Conservation (phyloP, 2,329 filamentous ascomycete genomes). For the Penicillium sp. region DNA sequence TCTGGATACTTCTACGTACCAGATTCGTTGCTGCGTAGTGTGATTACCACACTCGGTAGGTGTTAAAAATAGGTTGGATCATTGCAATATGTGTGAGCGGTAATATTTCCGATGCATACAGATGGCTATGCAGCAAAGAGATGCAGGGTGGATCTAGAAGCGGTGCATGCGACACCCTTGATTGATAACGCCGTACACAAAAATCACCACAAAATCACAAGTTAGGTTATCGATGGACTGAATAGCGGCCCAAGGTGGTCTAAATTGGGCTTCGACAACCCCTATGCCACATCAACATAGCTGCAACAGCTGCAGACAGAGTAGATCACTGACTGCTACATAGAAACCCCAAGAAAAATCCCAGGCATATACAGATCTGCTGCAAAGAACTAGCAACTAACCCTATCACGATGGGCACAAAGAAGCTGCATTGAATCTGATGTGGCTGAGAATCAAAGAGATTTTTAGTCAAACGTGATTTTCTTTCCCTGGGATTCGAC, state of each 20-base stretch:
- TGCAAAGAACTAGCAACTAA: conserved; percentile 1
- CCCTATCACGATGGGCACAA: background rate
- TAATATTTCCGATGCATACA: conserved; percentile 1
- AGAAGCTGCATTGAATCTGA: background rate
- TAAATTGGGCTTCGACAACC: background rate
- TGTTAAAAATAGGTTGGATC: background rate
- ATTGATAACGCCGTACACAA: conserved; percentile 11
- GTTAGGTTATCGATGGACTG: conserved; percentile 6
- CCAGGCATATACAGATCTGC: conserved; percentile 2
- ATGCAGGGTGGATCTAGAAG: conserved; percentile 9
- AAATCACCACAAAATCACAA: conserved; percentile 1
- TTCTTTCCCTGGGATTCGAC: conserved; percentile 75
- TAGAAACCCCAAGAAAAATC: conserved; percentile 4
- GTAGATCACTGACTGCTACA: conserved; percentile 8
- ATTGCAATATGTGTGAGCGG: background rate
- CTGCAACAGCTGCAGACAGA: conserved; percentile 8
- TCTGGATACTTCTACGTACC: background rate
- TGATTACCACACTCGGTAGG: background rate
- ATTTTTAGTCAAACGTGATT: conserved; percentile 64
- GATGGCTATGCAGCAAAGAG: conserved; percentile 1
- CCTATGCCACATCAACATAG: conserved; percentile 13
- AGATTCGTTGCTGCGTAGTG: too few species aligned
- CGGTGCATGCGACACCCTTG: conserved; percentile 12
- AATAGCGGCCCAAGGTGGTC: background rate
- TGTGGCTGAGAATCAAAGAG: background rate